Evolutionary conservation across 192 early-diverging fungal species (phyloP), one percentile per base, ranked within the genome.

Genomic region (Chytriomyces confervae): DNA sequence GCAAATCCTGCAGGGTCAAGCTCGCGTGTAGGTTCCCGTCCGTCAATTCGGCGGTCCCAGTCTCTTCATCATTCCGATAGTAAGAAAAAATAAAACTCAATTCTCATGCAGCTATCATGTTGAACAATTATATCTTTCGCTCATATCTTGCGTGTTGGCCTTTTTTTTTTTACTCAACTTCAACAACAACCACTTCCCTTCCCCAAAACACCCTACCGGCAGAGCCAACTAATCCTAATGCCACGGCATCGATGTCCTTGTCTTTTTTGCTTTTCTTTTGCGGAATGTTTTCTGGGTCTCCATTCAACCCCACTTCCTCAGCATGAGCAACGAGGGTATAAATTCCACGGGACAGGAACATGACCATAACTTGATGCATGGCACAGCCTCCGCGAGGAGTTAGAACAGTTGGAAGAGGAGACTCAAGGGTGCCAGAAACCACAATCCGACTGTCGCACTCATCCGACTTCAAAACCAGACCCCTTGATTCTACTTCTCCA

Each of bases 311-410:
- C 11, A 68, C 75, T 44, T 68, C 64, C 36, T 76, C 75, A 7
- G 75, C 75, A 44, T 67, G 63, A 48, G 75, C 62, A 9, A 76
- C 65, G 3, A 76, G 66, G n/a, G 45, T 76, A 48, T 79, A 79
- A 23, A 79, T 61, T 13, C 77, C 77, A 10, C 62, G 46, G 23
- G 77, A 62, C 61, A 79, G 62, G 43, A 79, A 79, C 77, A 79
- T 79, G 51, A 79, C 44, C 11, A 62, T 8, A 24, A 79, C 61
- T n/a, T 44, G 2, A 62, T 79, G 77, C 9, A 27, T 62, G 18
- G 45, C 27, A 6, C 70, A 62, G 62, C 70, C 69, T 7, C 51
- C 69, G 13, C 60, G 18, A 2, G 69, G 8, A 6, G 16, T 23
- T 43, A 62, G 46, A 13, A 57, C 9, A 49, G n/a, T 46, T 11